phyloP scores from a whole-genome alignment of 352 stramenopile genomes.

The Phytophthora citrophthora region DNA sequence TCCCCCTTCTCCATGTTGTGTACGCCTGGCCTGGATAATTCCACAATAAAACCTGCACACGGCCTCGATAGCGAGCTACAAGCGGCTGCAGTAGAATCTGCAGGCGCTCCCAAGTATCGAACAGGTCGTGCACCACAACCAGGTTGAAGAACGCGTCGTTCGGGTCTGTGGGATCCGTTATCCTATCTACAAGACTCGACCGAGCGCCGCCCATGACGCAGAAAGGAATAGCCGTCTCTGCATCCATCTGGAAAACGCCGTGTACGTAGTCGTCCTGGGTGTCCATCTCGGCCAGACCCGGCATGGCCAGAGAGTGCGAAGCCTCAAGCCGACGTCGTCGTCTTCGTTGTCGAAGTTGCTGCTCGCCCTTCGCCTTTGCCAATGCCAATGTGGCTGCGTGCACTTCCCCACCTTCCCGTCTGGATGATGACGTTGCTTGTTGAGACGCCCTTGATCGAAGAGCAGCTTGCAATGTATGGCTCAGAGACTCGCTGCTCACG shows the following conservation, averaged over 20 bases:
- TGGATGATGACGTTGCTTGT: neutral
- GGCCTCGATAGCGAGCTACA: conserved; percentile 85
- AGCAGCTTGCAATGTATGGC: conserved; percentile 84
- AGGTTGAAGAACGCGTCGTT: conserved; percentile 92
- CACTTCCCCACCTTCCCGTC: conserved; percentile 26
- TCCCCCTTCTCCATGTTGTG: conserved; percentile 90
- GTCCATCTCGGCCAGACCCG: conserved; percentile 55
- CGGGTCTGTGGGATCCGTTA: conserved; percentile 15
- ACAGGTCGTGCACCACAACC: conserved; percentile 95
- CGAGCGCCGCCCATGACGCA: conserved; percentile 74
- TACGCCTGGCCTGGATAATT: conserved; percentile 97
- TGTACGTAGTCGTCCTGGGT: conserved; percentile 54
- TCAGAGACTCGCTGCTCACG: conserved; percentile 61
- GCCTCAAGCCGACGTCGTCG: conserved; percentile 48
- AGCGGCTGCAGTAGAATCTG: conserved; percentile 95
- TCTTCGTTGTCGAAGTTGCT: conserved; percentile 44
- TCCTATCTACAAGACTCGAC: conserved; percentile 3
- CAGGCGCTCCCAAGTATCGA: conserved; percentile 94
- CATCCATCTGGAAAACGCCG: conserved; percentile 91
- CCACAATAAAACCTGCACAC: conserved; percentile 92
- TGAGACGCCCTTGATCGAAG: conserved; percentile 30
- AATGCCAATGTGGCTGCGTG: conserved; percentile 50
- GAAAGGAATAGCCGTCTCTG: conserved; percentile 93
- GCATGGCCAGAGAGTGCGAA: conserved; percentile 49
- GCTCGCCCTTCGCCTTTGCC: conserved; percentile 50